Conservation (phyloP, 345 rosid genomes). For the Conringia planisiliqua region DNA sequence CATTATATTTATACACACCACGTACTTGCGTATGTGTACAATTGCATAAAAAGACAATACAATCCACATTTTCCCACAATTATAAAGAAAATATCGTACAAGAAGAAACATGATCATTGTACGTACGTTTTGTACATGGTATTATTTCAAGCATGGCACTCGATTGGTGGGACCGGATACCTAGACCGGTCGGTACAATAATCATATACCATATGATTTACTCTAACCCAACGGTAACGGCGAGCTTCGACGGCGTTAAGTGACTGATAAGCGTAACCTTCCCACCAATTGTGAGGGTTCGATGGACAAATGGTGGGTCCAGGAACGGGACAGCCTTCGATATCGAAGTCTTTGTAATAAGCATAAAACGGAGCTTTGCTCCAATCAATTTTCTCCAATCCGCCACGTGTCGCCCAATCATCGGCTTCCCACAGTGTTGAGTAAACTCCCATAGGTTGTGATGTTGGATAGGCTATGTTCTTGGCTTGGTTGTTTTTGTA, state of each 20-base stretch:
- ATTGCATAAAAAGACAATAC: not conserved
- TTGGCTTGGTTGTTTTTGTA: conserved; percentile 78
- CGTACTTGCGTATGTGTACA: conserved; percentile 2
- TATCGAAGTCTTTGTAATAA: conserved; percentile 82
- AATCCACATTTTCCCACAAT: conserved; percentile 3
- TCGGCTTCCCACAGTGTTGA: conserved; percentile 98
- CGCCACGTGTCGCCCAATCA: conserved; percentile 98
- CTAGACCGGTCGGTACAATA: conserved; percentile 81
- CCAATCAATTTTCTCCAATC: conserved; percentile 89
- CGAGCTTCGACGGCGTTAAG: conserved; percentile 72
- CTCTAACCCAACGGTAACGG: conserved; percentile 84
- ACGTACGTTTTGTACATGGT: conserved; percentile 14
- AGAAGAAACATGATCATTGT: conserved; percentile 27
- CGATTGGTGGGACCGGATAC: conserved; percentile 71
- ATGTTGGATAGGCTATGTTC: conserved; percentile 60
- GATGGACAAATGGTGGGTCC: conserved; percentile 66
- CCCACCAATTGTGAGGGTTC: conserved; percentile 81
- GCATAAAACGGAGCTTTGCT: conserved; percentile 82
- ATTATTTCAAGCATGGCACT: conserved; percentile 55
- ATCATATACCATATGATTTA: conserved; percentile 91
- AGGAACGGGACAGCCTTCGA: conserved; percentile 84
- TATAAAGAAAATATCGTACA: conserved; percentile 20
- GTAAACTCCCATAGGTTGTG: conserved; percentile 83
- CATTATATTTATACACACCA: not conserved
- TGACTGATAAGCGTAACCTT: conserved; percentile 51